phyloP scores from a whole-genome alignment of 192 early-diverging fungal genomes.

The Coemansia sp. region DNA sequence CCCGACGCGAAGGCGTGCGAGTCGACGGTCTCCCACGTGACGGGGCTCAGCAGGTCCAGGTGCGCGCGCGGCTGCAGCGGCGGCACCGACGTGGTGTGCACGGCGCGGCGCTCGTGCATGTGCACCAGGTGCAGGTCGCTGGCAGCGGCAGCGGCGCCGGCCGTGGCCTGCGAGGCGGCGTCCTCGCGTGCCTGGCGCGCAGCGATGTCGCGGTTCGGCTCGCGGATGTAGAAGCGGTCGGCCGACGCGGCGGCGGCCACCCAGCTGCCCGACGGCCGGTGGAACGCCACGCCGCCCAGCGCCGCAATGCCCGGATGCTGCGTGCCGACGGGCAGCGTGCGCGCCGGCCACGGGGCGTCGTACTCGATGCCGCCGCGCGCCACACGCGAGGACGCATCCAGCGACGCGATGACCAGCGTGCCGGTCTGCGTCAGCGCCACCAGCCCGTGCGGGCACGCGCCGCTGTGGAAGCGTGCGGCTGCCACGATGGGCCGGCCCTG shows the following conservation, averaged over 20 bases:
- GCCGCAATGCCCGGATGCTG: slow-evolving; percentile 32
- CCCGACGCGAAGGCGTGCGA: slow-evolving; percentile 68
- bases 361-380: slow-evolving; percentile 41
- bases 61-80: slow-evolving; percentile 64
- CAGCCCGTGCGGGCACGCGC: slow-evolving; percentile 36
- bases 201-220: slow-evolving; percentile 64
- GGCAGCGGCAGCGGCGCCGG: slow-evolving; percentile 4
- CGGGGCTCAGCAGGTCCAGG: slow-evolving; percentile 87
- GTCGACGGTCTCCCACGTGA: slow-evolving; percentile 95
- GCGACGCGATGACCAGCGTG: slow-evolving; percentile 29
- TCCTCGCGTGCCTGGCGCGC: slow-evolving; percentile 28
- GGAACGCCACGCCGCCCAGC: slow-evolving; percentile 75
- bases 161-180: slow-evolving; percentile 1
- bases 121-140: slow-evolving; percentile 27
- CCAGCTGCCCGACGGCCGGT: slow-evolving; percentile 79
- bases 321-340: slow-evolving; percentile 41
- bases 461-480: slow-evolving; percentile 41
- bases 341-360: slow-evolving; percentile 49
- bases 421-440: slow-evolving; percentile 42
- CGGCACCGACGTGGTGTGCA: slow-evolving; percentile 52
- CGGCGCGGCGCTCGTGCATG: slow-evolving; percentile 33
- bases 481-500: slow-evolving; percentile 22
- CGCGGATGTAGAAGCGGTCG: slow-evolving; percentile 63
- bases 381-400: slow-evolving; percentile 16
- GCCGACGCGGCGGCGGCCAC: slow-evolving; percentile 69